phyloP scores from a whole-genome alignment of 2,329 filamentous ascomycete genomes.

The Aspergillus floridensis region DNA sequence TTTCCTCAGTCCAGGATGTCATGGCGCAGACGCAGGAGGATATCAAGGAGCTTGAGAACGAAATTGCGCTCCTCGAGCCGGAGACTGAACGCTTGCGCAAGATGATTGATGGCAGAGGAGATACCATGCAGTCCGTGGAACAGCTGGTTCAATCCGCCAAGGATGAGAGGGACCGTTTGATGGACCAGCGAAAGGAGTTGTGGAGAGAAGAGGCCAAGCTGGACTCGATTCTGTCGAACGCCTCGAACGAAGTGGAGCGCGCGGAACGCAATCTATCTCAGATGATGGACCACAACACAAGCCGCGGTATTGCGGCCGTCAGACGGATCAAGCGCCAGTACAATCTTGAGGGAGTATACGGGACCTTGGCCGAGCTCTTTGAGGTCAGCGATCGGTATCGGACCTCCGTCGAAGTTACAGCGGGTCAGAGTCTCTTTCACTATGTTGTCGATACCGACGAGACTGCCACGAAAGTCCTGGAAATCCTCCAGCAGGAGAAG shows the following conservation, averaged over 20 bases:
- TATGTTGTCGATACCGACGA: slow-evolving; percentile 91
- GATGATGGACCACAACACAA: slow-evolving; percentile 86
- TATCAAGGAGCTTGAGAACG: slow-evolving; percentile 66
- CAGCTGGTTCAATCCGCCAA: slow-evolving; percentile 74
- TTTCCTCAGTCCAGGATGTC: slow-evolving; percentile 79
- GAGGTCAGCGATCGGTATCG: slow-evolving; percentile 81
- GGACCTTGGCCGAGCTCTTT: slow-evolving; percentile 89
- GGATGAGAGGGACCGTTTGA: slow-evolving; percentile 72
- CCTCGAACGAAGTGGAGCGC: slow-evolving; percentile 71
- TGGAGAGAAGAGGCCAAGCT: slow-evolving; percentile 88
- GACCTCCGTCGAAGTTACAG: slow-evolving; percentile 87
- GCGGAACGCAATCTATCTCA: slow-evolving; percentile 76
- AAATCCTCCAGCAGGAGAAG: slow-evolving; percentile 73
- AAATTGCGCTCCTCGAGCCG: slow-evolving; percentile 69
- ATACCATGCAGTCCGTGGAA: slow-evolving; percentile 68
- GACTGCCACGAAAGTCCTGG: slow-evolving; percentile 78
- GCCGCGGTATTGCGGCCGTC: slow-evolving; percentile 81
- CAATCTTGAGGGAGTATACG: slow-evolving; percentile 82
- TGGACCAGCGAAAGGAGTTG: slow-evolving; percentile 82
- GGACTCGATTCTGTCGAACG: slow-evolving; percentile 71
- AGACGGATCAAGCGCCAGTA: slow-evolving; percentile 76
- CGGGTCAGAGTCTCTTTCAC: slow-evolving; percentile 89
- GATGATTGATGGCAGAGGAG: slow-evolving; percentile 74
- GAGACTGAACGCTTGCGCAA: slow-evolving; percentile 69
- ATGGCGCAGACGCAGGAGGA: slow-evolving; percentile 82